A percentile compares a stretch with the other conserved stretches of the same genome.
These are phyloP conservation scores for Puya raimondii DNA, from an alignment of 176 grass and related monocot species.

Conservation along the genomic window DNA sequence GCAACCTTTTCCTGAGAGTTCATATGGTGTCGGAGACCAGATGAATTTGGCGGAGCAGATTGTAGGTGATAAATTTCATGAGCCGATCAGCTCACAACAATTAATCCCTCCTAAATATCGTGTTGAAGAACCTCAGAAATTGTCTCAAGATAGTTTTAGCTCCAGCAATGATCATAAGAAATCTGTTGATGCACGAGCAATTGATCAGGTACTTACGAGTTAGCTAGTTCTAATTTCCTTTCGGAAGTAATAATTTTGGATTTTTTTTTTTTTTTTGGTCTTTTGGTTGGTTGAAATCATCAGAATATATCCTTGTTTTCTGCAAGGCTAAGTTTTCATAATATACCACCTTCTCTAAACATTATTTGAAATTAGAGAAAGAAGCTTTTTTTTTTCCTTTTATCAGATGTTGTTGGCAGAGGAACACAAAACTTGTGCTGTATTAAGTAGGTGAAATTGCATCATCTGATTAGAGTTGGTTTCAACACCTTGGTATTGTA, in stretches of 20 bases:
- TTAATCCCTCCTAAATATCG: neutral
- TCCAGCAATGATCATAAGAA: neutral
- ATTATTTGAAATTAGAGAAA: neutral
- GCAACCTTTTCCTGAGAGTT: neutral
- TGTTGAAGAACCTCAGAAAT: neutral
- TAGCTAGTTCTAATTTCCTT: neutral
- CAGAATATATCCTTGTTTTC: neutral
- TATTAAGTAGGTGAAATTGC: neutral
- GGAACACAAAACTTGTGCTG: neutral
- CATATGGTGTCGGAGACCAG: neutral
- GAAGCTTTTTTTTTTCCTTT: conserved; percentile 1
- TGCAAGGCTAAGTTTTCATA: neutral
- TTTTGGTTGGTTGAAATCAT: neutral
- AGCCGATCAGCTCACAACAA: neutral
- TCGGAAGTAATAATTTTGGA: neutral
- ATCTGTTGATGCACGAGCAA: conserved; percentile 23
- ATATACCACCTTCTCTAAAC: neutral
- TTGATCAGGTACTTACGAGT: conserved; percentile 34
- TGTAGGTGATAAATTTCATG: neutral
- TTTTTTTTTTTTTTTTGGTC: neutral
- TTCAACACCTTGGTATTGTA: neutral
- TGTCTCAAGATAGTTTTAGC: neutral
- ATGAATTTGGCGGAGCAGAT: conserved; percentile 1
- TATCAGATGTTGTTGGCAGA: conserved; percentile 3
- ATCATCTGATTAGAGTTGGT: neutral